Evolutionary conservation across 345 rosid genomes (phyloP).

Genomic region (Nephelium lappaceum): DNA sequence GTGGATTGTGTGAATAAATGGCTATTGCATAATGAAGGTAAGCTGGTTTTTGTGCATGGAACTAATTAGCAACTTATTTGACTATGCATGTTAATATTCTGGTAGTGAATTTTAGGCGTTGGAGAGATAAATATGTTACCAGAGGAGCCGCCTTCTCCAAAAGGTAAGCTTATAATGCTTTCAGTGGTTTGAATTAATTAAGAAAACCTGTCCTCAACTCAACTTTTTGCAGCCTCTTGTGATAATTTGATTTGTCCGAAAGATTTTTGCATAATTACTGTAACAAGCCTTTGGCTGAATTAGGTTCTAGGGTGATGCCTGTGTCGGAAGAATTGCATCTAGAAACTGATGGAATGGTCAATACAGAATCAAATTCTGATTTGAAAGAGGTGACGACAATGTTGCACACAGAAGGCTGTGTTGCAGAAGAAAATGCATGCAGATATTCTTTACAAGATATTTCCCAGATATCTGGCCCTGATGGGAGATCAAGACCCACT

Average conservation of each 20-base stretch:
- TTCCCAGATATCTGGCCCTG: constrained; percentile 95
- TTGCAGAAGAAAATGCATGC: constrained; percentile 31
- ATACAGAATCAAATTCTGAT: constrained; percentile 33
- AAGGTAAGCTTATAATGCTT: constrained; percentile 37
- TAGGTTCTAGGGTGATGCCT: constrained; percentile 30
- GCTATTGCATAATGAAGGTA: constrained; percentile 60
- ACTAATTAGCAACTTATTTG: constrained; percentile 16
- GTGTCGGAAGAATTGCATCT: constrained; percentile 33
- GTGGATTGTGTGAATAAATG: constrained; percentile 58
- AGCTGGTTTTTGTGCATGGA: constrained; percentile 18
- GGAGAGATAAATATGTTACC: constrained; percentile 24
- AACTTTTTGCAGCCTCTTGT: constrained; percentile 39
- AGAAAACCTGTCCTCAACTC: constrained; percentile 14
- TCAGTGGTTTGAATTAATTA: constrained; percentile 12
- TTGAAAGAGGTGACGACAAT: constrained; percentile 23
- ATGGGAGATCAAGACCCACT: constrained; percentile 67
- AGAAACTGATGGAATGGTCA: constrained; percentile 29
- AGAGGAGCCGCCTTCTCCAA: constrained; percentile 29
- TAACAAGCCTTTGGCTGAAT: constrained; percentile 29
- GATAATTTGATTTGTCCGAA: constrained; percentile 33
- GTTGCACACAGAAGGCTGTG: constrained; percentile 41
- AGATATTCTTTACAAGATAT: constrained; percentile 47
- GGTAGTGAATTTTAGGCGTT: constrained; percentile 33
- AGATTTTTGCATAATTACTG: constrained; percentile 31
- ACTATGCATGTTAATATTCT: constrained; percentile 1